phyloP scores from a whole-genome alignment of 1,139 yeast species.

The Suhomyces maxii region DNA sequence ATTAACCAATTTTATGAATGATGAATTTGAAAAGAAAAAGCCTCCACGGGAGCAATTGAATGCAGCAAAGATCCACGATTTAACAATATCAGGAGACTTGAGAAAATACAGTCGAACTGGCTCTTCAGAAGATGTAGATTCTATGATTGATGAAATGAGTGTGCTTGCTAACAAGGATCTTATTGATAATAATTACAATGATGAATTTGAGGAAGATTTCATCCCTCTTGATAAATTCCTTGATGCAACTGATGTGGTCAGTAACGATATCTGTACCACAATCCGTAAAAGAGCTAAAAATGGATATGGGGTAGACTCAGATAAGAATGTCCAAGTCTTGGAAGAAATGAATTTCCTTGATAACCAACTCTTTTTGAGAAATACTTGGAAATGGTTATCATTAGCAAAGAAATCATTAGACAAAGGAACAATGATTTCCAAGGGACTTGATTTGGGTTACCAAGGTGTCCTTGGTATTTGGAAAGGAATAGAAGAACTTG shows the following conservation, averaged over 20 bases:
- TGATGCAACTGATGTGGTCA: conserved; percentile 42
- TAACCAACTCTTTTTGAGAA: conserved; percentile 59
- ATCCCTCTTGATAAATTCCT: conserved; percentile 34
- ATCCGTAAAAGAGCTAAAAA: conserved; percentile 68
- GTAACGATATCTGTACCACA: conserved; percentile 62
- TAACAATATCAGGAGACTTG: conserved; percentile 18
- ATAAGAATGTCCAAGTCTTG: conserved; percentile 60
- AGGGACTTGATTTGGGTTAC: conserved; percentile 74
- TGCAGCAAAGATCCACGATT: conserved; percentile 10
- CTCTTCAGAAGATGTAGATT: conserved; percentile 31
- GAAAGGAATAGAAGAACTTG: conserved; percentile 72
- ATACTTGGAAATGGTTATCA: conserved; percentile 89
- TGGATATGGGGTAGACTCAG: conserved; percentile 77
- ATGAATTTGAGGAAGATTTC: conserved; percentile 28
- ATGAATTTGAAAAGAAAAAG: conserved; percentile 7
- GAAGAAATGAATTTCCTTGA: conserved; percentile 55
- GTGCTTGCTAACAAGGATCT: conserved; percentile 15
- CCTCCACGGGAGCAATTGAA: neutral
- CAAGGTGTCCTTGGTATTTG: conserved; percentile 90
- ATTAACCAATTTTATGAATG: conserved; percentile 37
- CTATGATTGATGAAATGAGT: conserved; percentile 35
- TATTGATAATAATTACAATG: conserved; percentile 17
- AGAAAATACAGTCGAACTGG: conserved; percentile 22
- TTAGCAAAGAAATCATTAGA: conserved; percentile 68
- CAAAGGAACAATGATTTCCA: conserved; percentile 68